A percentile compares a stretch with the other conserved stretches of the same genome.
Evolutionary conservation across 192 early-diverging fungal species (phyloP).

Genomic region (Podila verticillata): DNA sequence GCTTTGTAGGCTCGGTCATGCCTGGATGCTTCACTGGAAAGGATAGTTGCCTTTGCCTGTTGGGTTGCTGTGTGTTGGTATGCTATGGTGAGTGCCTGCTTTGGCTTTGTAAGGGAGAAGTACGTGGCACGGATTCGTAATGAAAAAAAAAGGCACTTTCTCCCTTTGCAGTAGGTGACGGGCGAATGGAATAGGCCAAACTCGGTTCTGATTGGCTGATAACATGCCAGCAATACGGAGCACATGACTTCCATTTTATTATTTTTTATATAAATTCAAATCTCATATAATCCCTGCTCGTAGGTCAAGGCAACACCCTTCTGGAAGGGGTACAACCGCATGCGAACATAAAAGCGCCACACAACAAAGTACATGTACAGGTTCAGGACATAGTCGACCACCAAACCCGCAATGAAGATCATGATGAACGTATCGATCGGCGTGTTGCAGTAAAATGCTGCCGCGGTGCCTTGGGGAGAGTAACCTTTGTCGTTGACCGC

Average conservation of each 20-base stretch:
- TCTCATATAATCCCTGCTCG: constrained; percentile 44
- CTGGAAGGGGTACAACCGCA: constrained; percentile 47
- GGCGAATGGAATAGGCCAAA: not conserved
- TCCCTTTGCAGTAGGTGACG: not conserved
- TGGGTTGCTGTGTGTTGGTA: not conserved
- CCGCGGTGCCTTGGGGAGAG: constrained; percentile 32
- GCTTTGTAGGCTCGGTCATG: constrained; percentile 48
- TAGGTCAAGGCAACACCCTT: constrained; percentile 26
- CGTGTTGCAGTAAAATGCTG: constrained; percentile 46
- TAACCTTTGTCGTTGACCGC: constrained; percentile 46
- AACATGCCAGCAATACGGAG: not conserved
- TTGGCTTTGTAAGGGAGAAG: not conserved
- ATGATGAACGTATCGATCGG: constrained; percentile 37
- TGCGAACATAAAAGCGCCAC: constrained; percentile 49
- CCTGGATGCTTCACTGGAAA: not conserved
- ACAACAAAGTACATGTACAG: constrained; percentile 52
- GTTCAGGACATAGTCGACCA: constrained; percentile 43
- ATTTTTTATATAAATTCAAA: not conserved
- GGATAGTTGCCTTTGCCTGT: not conserved
- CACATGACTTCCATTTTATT: not conserved
- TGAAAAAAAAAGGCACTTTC: not conserved
- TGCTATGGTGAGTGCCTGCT: not conserved
- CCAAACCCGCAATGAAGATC: constrained; percentile 38
- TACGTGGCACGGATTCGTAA: not conserved
- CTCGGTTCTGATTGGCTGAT: not conserved